Evolutionary conservation across 495 filamentous ascomycete genomes (phyloP), one percentile per base, ranked within the genome.

Genomic region (Coniosporium apollinis): DNA sequence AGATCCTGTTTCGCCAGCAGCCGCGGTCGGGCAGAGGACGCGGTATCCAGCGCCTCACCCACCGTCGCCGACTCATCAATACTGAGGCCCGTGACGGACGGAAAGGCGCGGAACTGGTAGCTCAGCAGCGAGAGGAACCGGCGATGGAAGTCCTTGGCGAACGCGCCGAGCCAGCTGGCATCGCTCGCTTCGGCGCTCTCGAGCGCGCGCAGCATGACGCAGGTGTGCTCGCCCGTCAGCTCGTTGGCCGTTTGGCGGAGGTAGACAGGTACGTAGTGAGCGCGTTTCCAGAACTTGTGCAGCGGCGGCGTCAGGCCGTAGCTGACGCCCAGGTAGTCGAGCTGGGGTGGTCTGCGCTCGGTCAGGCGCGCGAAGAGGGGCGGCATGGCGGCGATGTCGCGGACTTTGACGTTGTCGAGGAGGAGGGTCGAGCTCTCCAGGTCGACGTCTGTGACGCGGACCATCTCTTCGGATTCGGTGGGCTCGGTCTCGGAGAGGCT

Each of bases 201-300:
- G 0, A 85, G 61, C 4, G 80, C 76, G 34, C 82, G 74, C 21
- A 99, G 68, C 91, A 99, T 99, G 22, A 99, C 86, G 53, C 85
- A 94, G 0, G 87, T 86, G 48, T 99, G 87, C 60, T 99, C 91
- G 42, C 91, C 91, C 0, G 89, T 99, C 18, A 99, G 67, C 30
- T 94, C 82, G 49, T 94, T 96, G 4, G 91, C 63, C 3, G 91
- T 99, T 65, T 99, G 91, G 30, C 91, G 75, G 28, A 97, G 66
- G 50, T 97, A 97, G 0, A 97, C 83, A 0, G 89, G 91, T 19
- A 68, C 66, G 50, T 96, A 97, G n/a, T 65, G 65, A 11, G 74
- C 67, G 20, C 72, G 71, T 55, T 93, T 92, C 91, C 91, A 99
- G 66, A 99, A 96, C 48, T 82, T 92, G 60, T 94, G 91, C 8